Evolutionary conservation across 2,329 filamentous ascomycete genomes (phyloP).

Genomic region (Monosporascus sp.): DNA sequence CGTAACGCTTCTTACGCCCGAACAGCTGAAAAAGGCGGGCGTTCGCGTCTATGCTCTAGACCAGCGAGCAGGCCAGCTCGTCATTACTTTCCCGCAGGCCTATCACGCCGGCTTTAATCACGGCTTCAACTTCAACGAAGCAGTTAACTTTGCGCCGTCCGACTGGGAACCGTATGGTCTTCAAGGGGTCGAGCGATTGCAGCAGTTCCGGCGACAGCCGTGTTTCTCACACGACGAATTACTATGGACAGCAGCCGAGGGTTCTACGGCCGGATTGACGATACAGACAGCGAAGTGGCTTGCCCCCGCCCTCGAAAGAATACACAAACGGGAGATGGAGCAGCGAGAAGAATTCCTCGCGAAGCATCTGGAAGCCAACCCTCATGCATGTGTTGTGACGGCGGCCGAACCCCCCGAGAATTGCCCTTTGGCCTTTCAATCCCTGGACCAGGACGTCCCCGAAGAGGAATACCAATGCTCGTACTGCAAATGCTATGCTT

Average conservation of each 20-base stretch:
- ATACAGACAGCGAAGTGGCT: conserved; percentile 97
- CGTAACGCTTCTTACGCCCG: conserved; percentile 90
- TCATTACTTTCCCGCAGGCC: conserved; percentile 93
- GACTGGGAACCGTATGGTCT: conserved; percentile 96
- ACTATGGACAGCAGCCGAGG: conserved; percentile 82
- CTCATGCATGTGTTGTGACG: conserved; percentile 51
- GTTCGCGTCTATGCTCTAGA: conserved; percentile 94
- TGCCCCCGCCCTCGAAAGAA: conserved; percentile 76
- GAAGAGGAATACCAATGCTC: conserved; percentile 92
- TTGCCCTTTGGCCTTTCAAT: conserved; percentile 57
- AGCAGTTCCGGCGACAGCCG: conserved; percentile 82
- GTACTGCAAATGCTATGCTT: conserved; percentile 89
- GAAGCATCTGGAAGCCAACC: conserved; percentile 53
- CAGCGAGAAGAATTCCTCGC: conserved; percentile 65
- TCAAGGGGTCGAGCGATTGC: conserved; percentile 77
- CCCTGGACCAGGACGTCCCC: conserved; percentile 69
- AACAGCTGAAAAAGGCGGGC: conserved; percentile 87
- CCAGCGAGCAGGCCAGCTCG: conserved; percentile 90
- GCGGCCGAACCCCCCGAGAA: conserved; percentile 41
- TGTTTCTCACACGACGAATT: conserved; percentile 98
- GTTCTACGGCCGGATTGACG: conserved; percentile 59
- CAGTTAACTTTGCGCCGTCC: conserved; percentile 91
- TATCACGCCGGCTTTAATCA: conserved; percentile 99
- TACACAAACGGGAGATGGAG: conserved; percentile 66
- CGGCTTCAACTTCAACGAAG: conserved; percentile 98